Base-by-base conservation (phyloP, 1,139 yeast genomes). In the Trichomonascaceae sp. region DNA sequence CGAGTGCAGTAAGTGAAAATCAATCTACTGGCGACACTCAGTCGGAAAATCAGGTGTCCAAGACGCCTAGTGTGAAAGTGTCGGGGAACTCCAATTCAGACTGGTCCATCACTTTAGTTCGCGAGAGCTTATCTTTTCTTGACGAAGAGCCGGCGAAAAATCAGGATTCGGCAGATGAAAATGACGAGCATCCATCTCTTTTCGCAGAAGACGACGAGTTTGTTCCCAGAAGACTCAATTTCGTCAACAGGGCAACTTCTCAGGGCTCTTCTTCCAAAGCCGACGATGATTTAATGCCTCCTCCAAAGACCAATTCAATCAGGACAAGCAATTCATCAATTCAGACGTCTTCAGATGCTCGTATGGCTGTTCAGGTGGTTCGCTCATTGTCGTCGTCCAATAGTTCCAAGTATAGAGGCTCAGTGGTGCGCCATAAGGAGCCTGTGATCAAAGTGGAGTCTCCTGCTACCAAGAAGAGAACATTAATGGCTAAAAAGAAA, bases 71-170 rank as follows among this genome's bases (percentile, higher is more conserved):
- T 12, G 15, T 13, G 17, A 36, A 13, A 36, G 41, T 36, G 17
- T 36, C 41, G 2, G 17, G 41, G 17, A 36, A 3, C 4, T 5
- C n/a, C 9, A n/a, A 17, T 15, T 36, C 41, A 15, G 8, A 13
- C 17, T 36, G 41, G 41, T 80, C 82, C 13, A 82, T 81, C 60
- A 80, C 80, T 0, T 83, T 81, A 63, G 85, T 86, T 9, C 82
- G 82, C 53, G 78, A 77, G 56, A 82, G 83, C 59, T 73, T 86
- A 50, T 84, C 91, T 0, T 86, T 85, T 64, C 74, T 84, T 54
- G 72, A 71, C 43, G 73, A 74, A 20, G 75, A 68, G 1, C 70
- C 72, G 46, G 70, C 71, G 50, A 58, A 61, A 45, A 67, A 67
- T n/a, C 27, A 41, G 24, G 43, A 43, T 24, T 32, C 52, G 8